Evolutionary conservation across 495 filamentous ascomycete species (phyloP), one percentile per base, ranked within the genome.

Genomic region (Lentithecium fluviatile): DNA sequence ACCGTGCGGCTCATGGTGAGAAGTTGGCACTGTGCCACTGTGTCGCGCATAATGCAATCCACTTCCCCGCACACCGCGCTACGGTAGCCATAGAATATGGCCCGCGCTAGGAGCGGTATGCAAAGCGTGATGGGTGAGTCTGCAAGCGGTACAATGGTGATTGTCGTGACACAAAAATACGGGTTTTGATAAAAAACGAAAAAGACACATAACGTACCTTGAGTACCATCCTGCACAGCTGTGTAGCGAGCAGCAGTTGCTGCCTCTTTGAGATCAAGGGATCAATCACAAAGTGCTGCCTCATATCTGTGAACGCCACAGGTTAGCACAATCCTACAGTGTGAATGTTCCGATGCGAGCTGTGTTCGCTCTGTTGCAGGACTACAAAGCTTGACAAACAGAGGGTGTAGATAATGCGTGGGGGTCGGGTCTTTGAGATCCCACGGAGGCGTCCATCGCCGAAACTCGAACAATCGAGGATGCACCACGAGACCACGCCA

Each of bases 221-320:
- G 57, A 99, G 83, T 65, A 99, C 94, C 94, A 99, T 99, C 56
- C 94, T 86, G 79, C 95, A 97, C 25, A 99, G 83, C 78, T 99
- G 94, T 19, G 94, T 97, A 15, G 94, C 94, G 52, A 99, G 82
- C 73, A 96, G 80, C 58, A 99, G 82, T 76, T 99, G 94, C 79
- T 96, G 91, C 71, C 90, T 84, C 82, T 99, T 99, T 60, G 92
- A 91, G 70, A 99, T 97, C 58, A 99, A 78, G 26, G 94, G 94
- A 69, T 99, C 94, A 69, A 99, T 96, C 57, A 96, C 95, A 75
- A 97, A 97, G 63, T 93, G 88, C 71, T 96, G 84, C 74, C 87
- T 87, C 94, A 97, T 97, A 75, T 97, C 88, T 86, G 62, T 45
- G 49, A 40, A 56, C 49, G 34, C 48, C 13, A 57, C 32, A 62